A percentile compares a stretch with the other conserved stretches of the same genome.
Conservation (phyloP, 1,284 basidiomycete genomes). For the Vanrija pseudolonga region DNA sequence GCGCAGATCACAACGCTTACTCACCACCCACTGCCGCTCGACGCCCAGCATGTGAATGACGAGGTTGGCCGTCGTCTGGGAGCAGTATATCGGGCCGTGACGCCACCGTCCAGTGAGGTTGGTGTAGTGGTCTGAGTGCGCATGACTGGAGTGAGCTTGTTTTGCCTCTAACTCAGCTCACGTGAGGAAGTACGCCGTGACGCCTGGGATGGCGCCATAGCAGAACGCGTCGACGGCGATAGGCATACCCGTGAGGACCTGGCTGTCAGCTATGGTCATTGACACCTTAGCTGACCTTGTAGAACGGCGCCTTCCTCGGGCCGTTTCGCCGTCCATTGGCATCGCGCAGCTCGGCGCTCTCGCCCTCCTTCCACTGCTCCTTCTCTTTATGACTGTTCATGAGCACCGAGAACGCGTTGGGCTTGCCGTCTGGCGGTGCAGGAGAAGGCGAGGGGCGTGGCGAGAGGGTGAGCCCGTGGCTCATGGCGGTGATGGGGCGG, state of each 20-base stretch:
- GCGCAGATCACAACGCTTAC: conserved; percentile 30
- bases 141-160: conserved; percentile 62
- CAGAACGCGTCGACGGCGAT: conserved; percentile 94
- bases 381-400: conserved; percentile 78
- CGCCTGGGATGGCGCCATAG: conserved; percentile 82
- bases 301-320: conserved; percentile 79
- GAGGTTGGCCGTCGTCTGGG: conserved; percentile 81
- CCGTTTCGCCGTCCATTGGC: conserved; percentile 49
- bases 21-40: conserved; percentile 77
- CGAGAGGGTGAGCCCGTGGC: conserved; percentile 15
- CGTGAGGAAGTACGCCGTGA: conserved; percentile 87
- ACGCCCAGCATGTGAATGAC: conserved; percentile 86
- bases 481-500: conserved; percentile 27
- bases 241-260: conserved; percentile 88
- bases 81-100: conserved; percentile 91
- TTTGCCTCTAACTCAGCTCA: conserved; percentile 44
- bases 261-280: background rate
- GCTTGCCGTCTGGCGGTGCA: conserved; percentile 21
- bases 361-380: conserved; percentile 77
- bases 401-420: conserved; percentile 68
- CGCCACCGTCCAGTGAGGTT: conserved; percentile 83
- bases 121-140: conserved; percentile 92
- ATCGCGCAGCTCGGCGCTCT: conserved; percentile 43
- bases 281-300: conserved; percentile 63
- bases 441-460: conserved; percentile 11